Base-by-base conservation (phyloP, 306 rosid species). In the Cucurbita ficifolia region DNA sequence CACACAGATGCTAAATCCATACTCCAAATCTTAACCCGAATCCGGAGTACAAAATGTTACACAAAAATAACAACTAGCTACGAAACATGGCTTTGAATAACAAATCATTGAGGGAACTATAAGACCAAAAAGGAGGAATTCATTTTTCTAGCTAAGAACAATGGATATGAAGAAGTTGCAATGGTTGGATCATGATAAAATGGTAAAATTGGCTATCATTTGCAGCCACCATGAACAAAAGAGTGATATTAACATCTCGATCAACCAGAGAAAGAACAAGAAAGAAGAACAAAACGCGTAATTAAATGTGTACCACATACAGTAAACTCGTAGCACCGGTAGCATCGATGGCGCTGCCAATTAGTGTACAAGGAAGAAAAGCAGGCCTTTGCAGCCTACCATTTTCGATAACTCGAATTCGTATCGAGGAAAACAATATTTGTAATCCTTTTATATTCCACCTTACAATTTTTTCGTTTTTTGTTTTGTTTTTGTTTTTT, bases 351-450 rank as follows among this genome's bases (percentile, higher is more conserved):
- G 72, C 7, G 55, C 54, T 67, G 40, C 55, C 72, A 45, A 67
- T 45, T 67, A 67, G 72, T 43, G 72, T 67, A 21, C 70, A 63
- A 63, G 51, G 70, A 67, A 45, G 72, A 67, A 21, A 3, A 8
- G 39, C 54, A 67, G 39, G 72, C 22, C 10, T 67, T 67, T 3
- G 54, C 54, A 67, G 55, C 54, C 72, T 45, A 45, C 54, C 39
- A 45, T 19, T 54, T 67, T 67, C 72, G 6, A 67, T 59, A 67
- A 13, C 72, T 19, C 54, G 12, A 67, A 43, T 51, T 83, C 73
- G 77, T 79, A 79, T 73, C 84, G 73, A 42, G 87, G 68, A 57
- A 74, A 80, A 76, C 76, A 79, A 71, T 64, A 33, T 75, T 63
- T 53, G 59, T 50, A 49, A 49, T 38, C 75, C 51, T 38, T 72